These are phyloP conservation scores for Mycena belliarum DNA, from an alignment of 768 basidiomycete genomes.

Conservation along the genomic window DNA sequence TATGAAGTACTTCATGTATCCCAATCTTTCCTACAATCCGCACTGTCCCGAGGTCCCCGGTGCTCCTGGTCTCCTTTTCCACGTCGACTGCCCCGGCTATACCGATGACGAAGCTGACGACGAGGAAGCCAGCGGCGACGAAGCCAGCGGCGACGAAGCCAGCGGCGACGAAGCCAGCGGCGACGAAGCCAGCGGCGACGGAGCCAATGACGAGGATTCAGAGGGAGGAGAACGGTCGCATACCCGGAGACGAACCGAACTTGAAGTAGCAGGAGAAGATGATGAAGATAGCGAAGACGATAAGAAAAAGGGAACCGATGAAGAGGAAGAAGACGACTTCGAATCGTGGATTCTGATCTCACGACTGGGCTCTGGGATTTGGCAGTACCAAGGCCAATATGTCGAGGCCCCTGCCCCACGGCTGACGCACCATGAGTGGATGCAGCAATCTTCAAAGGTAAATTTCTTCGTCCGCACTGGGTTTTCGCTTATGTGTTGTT, in stretches of 20 bases:
- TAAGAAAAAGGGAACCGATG: background rate
- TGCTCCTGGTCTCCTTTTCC: slow-evolving; percentile 34
- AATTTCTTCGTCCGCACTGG: background rate
- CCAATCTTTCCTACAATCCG: slow-evolving; percentile 33
- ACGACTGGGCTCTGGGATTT: slow-evolving; percentile 15
- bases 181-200: too few species aligned
- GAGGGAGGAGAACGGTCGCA: too few species aligned
- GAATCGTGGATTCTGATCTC: slow-evolving; percentile 10
- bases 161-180: too few species aligned
- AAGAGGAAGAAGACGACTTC: background rate
- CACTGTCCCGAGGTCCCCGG: slow-evolving; percentile 37
- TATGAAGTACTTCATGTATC: slow-evolving; percentile 35
- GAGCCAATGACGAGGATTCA: too few species aligned
- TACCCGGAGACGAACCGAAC: too few species aligned
- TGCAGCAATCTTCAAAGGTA: slow-evolving; percentile 2
- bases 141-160: too few species aligned
- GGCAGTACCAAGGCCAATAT: slow-evolving; percentile 37
- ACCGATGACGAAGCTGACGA: background rate
- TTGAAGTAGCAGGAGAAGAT: too few species aligned
- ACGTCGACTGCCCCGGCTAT: background rate
- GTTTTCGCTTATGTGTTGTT: background rate
- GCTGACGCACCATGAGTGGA: slow-evolving; percentile 32
- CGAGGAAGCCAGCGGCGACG: too few species aligned
- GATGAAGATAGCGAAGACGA: too few species aligned
- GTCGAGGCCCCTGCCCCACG: slow-evolving; percentile 1